Evolutionary conservation across 306 rosid genomes (phyloP), one percentile per base, ranked within the genome.

Genomic region (Vachellia pachyceras): DNA sequence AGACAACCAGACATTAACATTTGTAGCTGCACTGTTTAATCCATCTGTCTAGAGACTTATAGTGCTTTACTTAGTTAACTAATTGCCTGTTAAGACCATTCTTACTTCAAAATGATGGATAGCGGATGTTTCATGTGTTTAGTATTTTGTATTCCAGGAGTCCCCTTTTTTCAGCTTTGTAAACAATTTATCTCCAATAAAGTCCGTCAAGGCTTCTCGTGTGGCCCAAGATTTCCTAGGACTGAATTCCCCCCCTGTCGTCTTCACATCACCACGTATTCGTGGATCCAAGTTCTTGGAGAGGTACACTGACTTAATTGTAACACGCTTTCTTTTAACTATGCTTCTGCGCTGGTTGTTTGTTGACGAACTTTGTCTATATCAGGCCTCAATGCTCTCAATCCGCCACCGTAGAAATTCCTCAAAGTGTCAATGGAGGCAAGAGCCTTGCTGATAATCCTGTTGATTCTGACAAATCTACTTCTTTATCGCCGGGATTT

Each of bases 341-440:
- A 39, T 18, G 45, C 10, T 23, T 45, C 15, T 73, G 29, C 45
- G 14, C 29, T 70, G 71, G 12, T 55, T 55, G 60, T 44, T 44
- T 23, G n/a, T 14, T 78, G 42, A 78, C 75, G 52, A 57, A 71
- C 20, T 55, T 57, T 58, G 11, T 10, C 8, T 50, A 35, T 20
- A 49, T 72, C 79, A 91, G 96, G 90, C 49, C 88, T 75, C 89
- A 78, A 50, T 73, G 52, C 61, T 63, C 54, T 18, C 87, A 54
- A 74, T 84, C 82, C 49, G 42, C 89, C 29, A 15, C 20, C 73
- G 76, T 54, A 52, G 83, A 54, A 84, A 42, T 64, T 55, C 70
- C 81, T 63, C 86, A 65, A 20, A 49, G 75, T 81, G 79, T 72
- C 36, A 72, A 68, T 29, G 66, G 61, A 77, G 86, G 66, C 77